These are phyloP conservation scores for Cyathus striatus DNA, from an alignment of 768 basidiomycete genomes.

Conservation along the genomic window DNA sequence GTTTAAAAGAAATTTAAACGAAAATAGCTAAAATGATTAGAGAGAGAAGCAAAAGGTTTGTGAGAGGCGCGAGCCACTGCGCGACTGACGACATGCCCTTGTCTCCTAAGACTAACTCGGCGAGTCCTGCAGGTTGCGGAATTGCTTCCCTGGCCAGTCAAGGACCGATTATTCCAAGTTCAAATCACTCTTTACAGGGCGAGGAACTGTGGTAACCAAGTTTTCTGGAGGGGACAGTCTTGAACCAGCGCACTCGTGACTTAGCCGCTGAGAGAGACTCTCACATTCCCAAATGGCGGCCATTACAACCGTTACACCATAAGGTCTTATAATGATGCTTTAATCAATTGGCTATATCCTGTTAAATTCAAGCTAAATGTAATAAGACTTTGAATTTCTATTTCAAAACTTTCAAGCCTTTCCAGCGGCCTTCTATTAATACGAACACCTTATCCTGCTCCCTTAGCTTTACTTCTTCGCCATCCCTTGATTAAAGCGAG, in stretches of 20 bases:
- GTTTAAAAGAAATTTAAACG: too few species aligned
- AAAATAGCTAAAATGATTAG: conserved; percentile 1
- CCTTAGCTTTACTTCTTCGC: neutral
- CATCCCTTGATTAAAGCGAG: neutral
- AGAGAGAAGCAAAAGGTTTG: conserved; percentile 61
- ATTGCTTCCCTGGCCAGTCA: conserved; percentile 90
- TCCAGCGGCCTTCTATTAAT: too few species aligned
- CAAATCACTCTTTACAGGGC: too few species aligned
- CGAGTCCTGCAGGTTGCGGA: conserved; percentile 82
- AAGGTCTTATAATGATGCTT: too few species aligned
- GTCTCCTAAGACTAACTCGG: conserved; percentile 94
- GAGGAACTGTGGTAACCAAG: neutral
- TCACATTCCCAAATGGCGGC: conserved; percentile 3
- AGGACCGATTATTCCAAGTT: conserved; percentile 81
- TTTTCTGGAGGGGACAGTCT: neutral
- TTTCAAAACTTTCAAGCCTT: too few species aligned
- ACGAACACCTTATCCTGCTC: too few species aligned
- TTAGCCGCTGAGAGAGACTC: too few species aligned
- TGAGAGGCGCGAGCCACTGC: conserved; percentile 69
- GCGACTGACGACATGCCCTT: conserved; percentile 83
- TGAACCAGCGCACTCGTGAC: neutral
- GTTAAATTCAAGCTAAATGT: too few species aligned
- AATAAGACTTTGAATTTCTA: too few species aligned
- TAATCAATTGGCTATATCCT: too few species aligned
- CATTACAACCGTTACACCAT: too few species aligned